Conservation (phyloP, 352 stramenopile genomes). For the Phytophthora pini region DNA sequence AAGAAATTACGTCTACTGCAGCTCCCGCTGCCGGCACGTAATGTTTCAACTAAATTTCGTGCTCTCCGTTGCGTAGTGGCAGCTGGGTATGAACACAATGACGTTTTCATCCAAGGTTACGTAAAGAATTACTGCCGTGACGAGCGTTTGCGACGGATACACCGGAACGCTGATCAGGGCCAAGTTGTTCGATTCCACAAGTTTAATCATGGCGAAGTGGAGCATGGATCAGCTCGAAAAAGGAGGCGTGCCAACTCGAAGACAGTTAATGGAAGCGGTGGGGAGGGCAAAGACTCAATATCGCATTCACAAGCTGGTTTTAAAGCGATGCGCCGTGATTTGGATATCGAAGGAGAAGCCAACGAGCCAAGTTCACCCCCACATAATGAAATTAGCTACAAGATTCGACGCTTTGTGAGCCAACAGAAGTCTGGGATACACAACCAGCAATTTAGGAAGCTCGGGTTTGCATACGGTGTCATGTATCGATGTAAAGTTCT, state of each 20-base stretch:
- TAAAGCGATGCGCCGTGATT: slow-evolving; percentile 20
- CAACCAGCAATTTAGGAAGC: slow-evolving; percentile 72
- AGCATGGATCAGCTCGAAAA: slow-evolving; percentile 28
- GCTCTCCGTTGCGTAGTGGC: slow-evolving; percentile 74
- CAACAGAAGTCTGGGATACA: slow-evolving; percentile 63
- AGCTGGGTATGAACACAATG: slow-evolving; percentile 70
- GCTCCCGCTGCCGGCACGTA: slow-evolving; percentile 68
- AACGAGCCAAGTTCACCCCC: slow-evolving; percentile 8
- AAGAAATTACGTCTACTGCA: slow-evolving; percentile 63
- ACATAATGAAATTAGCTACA: slow-evolving; percentile 66
- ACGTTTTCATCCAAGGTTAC: slow-evolving; percentile 73
- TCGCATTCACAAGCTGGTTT: slow-evolving; percentile 5
- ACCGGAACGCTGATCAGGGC: slow-evolving; percentile 63
- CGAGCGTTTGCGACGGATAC: slow-evolving; percentile 73
- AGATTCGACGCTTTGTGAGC: slow-evolving; percentile 71
- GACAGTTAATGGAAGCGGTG: background rate
- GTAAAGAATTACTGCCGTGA: slow-evolving; percentile 83
- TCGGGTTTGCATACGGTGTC: slow-evolving; percentile 82
- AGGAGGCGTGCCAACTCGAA: slow-evolving; percentile 18
- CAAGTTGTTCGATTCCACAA: slow-evolving; percentile 62
- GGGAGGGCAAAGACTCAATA: slow-evolving; percentile 4
- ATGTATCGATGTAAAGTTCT: slow-evolving; percentile 87
- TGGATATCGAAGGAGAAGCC: slow-evolving; percentile 20
- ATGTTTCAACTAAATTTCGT: slow-evolving; percentile 84
- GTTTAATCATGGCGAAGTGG: slow-evolving; percentile 42